Base-by-base conservation (phyloP, 2,329 filamentous ascomycete species). In the Sporothrix curviconia region DNA sequence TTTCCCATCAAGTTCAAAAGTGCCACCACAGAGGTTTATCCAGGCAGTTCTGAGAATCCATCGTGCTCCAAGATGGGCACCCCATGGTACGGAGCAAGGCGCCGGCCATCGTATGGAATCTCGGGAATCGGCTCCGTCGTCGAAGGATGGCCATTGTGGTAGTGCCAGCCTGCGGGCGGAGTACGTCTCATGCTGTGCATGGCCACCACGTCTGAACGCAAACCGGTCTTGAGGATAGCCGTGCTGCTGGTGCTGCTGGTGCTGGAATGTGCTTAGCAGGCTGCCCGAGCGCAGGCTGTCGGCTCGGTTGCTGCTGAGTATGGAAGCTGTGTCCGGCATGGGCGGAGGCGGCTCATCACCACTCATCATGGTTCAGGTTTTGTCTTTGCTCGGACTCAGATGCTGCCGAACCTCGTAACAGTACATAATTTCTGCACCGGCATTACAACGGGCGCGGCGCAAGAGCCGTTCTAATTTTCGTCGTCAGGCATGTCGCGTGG, bases 51-150 rank as follows among this genome's bases (percentile, higher is more conserved):
- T 7, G 59, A 59, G 28, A 43, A 60, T 4, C 54, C 56, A 14
- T 43, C n/a, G 17, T 58, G 22, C n/a, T 64, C 54, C 12, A 50
- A 34, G 1, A 55, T 30, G 1, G 61, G 61, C 28, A 58, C 36
- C 3, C 58, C 61, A 9, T 51, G 40, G 40, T 62, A 62, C 4
- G 61, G 55, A 2, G 57, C 54, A 36, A 64, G 36, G 3, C 62
- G 62, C 11, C 61, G 61, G 4, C 58, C 58, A n/a, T 64, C 62
- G 34, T 57, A 64, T 1, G 62, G 62, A 19, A 64, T 64, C 34
- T 64, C 60, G 11, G 56, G 43, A 14, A 53, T 54, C 2, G 58
- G 34, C 36, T 55, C 42, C 9, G 42, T 25, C 28, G 36, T 52
- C 36, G 40, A 36, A 14, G 55, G 25, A 11, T 19, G 5, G 9